Percentiles rank a stretch among this genome's conserved stretches.
Evolutionary conservation across 2,329 filamentous ascomycete genomes (phyloP).

Genomic region (Xylaria sp.): DNA sequence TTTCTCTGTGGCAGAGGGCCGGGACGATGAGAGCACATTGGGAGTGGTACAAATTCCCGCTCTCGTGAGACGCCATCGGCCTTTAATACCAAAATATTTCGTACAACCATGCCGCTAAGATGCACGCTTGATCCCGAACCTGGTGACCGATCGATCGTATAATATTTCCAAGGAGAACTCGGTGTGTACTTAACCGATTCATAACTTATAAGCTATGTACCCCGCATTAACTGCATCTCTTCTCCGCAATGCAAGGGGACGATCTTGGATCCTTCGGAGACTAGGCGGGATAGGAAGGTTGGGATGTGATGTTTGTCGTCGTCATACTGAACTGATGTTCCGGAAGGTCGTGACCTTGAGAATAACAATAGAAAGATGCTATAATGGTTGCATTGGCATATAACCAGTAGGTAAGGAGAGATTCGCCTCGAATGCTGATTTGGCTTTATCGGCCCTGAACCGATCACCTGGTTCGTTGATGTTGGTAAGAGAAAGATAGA

Average conservation of each 20-base stretch:
- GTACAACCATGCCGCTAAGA: background rate
- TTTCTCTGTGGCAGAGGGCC: background rate
- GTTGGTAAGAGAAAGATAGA: background rate
- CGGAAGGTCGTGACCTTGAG: background rate
- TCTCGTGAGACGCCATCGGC: constrained; percentile 7
- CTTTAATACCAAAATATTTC: constrained; percentile 23
- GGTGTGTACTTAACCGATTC: constrained; percentile 19
- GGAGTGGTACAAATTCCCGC: background rate
- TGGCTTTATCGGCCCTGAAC: constrained; percentile 1
- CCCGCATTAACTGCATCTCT: constrained; percentile 25
- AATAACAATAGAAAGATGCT: background rate
- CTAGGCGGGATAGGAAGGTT: background rate
- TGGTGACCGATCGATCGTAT: constrained; percentile 7
- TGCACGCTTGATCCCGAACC: background rate
- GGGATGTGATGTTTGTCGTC: constrained; percentile 11
- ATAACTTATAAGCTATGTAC: constrained; percentile 6
- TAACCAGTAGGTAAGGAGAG: background rate
- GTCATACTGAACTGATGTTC: background rate
- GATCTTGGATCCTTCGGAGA: background rate
- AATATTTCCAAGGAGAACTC: constrained; percentile 6
- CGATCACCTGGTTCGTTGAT: background rate
- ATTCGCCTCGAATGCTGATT: background rate
- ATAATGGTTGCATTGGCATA: background rate
- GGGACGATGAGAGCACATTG: background rate
- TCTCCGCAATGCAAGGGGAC: constrained; percentile 20